These are phyloP conservation scores for Sphaerostilbella broomeana DNA, from an alignment of 2,329 filamentous ascomycete species.

Conservation along the genomic window DNA sequence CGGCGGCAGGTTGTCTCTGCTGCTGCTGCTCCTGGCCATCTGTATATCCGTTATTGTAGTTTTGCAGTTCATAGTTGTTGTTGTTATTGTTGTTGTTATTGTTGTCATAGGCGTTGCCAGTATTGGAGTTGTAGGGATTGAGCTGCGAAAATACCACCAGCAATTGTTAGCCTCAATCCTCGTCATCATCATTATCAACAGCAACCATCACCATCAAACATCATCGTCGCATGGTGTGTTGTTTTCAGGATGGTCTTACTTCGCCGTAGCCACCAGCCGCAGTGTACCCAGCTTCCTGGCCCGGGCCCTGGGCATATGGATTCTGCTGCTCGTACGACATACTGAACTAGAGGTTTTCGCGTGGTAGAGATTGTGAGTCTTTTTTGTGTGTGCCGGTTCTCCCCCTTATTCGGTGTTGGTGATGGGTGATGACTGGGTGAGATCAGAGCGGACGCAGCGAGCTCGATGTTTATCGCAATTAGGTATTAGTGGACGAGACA, in stretches of 20 bases:
- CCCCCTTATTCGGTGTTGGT: constrained; percentile 2
- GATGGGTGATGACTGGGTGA: constrained; percentile 2
- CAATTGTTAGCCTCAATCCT: constrained; percentile 1
- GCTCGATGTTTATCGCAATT: constrained; percentile 6
- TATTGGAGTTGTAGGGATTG: constrained; percentile 26
- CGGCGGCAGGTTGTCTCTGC: constrained; percentile 22
- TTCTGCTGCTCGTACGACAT: constrained; percentile 23
- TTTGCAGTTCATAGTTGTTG: constrained; percentile 49
- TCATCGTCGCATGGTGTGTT: not conserved
- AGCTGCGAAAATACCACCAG: constrained; percentile 10
- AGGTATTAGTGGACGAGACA: constrained; percentile 1
- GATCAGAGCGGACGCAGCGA: too few relatives aligned
- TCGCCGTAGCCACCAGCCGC: constrained; percentile 15
- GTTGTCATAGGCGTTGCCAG: constrained; percentile 47
- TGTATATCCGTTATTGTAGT: constrained; percentile 32
- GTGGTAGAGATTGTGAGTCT: constrained; percentile 1
- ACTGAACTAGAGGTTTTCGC: constrained; percentile 1
- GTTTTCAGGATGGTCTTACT: constrained; percentile 4
- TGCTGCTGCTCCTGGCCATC: too few relatives aligned
- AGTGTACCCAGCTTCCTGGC: constrained; percentile 15
- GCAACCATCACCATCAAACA: not conserved
- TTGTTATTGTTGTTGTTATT: constrained; percentile 38
- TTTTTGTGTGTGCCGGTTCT: too few relatives aligned
- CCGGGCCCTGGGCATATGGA: constrained; percentile 18
- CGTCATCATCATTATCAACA: too few relatives aligned